Evolutionary conservation across 306 rosid species (phyloP), one percentile per base, ranked within the genome.

Genomic region (Prosopis cineraria): DNA sequence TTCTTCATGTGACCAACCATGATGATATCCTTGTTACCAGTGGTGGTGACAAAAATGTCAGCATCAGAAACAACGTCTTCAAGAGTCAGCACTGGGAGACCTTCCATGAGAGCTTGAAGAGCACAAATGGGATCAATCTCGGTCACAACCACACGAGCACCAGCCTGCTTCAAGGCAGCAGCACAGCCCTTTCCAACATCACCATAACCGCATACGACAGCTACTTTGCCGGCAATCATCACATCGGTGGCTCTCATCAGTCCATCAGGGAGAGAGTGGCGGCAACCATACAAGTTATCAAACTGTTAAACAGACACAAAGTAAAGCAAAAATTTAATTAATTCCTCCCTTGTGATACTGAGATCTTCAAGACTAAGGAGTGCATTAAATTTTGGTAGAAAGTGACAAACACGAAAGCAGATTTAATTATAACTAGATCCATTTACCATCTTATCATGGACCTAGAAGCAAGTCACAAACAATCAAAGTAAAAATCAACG

Each of bases 171-270:
- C 89, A 94, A 74, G 43, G 98, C 98, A 48, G 92, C 90, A 58
- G 97, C 98, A 75, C 98, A 94, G 30, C 98, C 98, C 96, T 94
- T 94, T 2, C 98, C 98, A 13, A 94, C 97, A 89, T 94, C 98
- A 81, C 98, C 98, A 1, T 90, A 94, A 0, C 98, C 98, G 40
- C 82, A 73, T 4, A 94, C 98, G 31, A 94, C 94, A 0, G 88
- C 93, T 1, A 90, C 97, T 87, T 94, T 94, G 6, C 98, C 98
- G 0, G 97, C 98, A 83, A 94, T 94, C 97, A 94, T 94, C 29
- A 94, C 91, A 84, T 94, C 97, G 0, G 98, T 94, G 6, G 98
- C 97, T 81, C 98, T 92, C 98, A 94, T 94, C 88, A 94, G 68
- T 66, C 97, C 98, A 77, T 92, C 98, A 0, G 98, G 98, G 72